These are phyloP conservation scores for Gossypium gossypioides DNA, from an alignment of 441 rosid species.

Conservation along the genomic window DNA sequence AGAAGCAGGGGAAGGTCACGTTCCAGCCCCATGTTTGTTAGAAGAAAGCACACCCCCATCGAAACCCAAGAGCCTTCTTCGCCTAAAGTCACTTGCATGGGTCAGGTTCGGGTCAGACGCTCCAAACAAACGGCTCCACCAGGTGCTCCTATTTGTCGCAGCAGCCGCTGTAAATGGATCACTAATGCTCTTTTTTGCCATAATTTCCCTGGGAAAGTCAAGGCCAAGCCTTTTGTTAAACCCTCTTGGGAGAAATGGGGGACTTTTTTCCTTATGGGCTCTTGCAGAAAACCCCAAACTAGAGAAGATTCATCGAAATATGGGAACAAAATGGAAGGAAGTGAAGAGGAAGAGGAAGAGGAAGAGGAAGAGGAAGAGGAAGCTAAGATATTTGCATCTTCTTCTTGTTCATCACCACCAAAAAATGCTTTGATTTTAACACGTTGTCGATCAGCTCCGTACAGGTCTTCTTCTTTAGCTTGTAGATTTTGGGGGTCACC, in stretches of 20 bases:
- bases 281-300: conserved; percentile 23
- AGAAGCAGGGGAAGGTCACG: conserved; percentile 75
- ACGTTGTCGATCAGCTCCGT: conserved; percentile 80
- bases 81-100: conserved; percentile 95
- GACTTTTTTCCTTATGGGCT: conserved; percentile 18
- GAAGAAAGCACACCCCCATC: conserved; percentile 39
- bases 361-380: conserved; percentile 19
- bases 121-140: conserved; percentile 30
- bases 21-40: conserved; percentile 65
- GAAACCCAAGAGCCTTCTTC: conserved; percentile 82
- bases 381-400: conserved; percentile 24
- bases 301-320: conserved; percentile 31
- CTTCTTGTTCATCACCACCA: conserved; percentile 46
- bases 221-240: conserved; percentile 18
- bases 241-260: conserved; percentile 41
- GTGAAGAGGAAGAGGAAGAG: conserved; percentile 17
- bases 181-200: conserved; percentile 28
- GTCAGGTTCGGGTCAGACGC: conserved; percentile 68
- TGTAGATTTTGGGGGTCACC: conserved; percentile 73
- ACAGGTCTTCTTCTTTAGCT: conserved; percentile 67
- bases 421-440: conserved; percentile 54
- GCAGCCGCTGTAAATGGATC: conserved; percentile 47
- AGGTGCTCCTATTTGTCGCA: conserved; percentile 22
- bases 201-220: conserved; percentile 15
- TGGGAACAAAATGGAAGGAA: conserved; percentile 16